Evolutionary conservation across 352 stramenopile species (phyloP).

Genomic region (Phytopythium oedochilum): DNA sequence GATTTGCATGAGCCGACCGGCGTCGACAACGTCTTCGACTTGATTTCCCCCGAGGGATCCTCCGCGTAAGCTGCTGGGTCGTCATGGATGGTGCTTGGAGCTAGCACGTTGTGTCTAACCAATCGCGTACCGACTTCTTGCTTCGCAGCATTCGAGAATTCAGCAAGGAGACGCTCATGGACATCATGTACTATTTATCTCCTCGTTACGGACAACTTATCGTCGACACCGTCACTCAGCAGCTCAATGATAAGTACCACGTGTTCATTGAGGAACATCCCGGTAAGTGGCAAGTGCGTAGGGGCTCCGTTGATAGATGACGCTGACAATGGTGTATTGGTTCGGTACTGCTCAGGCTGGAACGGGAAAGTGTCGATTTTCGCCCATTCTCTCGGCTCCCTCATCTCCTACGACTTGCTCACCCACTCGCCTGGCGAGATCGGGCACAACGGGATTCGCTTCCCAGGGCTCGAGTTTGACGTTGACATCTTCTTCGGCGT

Average conservation of each 20-base stretch:
- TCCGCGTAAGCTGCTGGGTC: constrained; percentile 35
- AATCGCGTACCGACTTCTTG: neutral
- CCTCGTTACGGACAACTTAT: constrained; percentile 90
- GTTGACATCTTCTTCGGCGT: constrained; percentile 86
- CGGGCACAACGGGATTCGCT: constrained; percentile 62
- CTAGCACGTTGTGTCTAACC: neutral
- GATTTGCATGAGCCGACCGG: constrained; percentile 83
- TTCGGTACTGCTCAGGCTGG: constrained; percentile 39
- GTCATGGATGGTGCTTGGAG: neutral
- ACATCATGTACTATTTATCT: constrained; percentile 92
- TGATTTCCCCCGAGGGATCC: constrained; percentile 76
- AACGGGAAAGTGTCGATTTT: constrained; percentile 89
- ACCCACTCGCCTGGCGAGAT: constrained; percentile 65
- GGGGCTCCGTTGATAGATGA: no score
- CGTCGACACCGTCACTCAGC: constrained; percentile 85
- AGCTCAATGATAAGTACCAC: constrained; percentile 88
- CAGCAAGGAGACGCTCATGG: constrained; percentile 93
- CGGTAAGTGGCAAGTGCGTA: constrained; percentile 14
- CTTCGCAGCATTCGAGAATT: constrained; percentile 81
- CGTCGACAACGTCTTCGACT: constrained; percentile 79
- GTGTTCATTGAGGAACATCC: constrained; percentile 88
- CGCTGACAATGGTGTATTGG: neutral
- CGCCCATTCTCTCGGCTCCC: constrained; percentile 85
- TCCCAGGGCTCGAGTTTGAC: constrained; percentile 77
- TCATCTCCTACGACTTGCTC: constrained; percentile 92